phyloP scores from a whole-genome alignment of 441 rosid genomes.

The Gossypium armourianum region DNA sequence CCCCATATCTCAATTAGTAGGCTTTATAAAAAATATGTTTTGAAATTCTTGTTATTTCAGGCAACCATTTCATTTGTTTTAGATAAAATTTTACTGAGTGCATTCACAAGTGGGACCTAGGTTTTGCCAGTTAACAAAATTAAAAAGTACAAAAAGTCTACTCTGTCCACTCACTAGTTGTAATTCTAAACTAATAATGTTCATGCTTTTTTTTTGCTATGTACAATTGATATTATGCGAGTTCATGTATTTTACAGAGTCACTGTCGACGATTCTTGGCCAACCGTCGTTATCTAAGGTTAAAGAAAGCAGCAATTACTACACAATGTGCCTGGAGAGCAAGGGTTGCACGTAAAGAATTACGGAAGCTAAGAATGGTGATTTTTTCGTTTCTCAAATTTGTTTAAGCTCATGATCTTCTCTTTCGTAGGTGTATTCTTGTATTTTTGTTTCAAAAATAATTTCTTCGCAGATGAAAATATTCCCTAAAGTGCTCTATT shows the following conservation, averaged over 20 bases:
- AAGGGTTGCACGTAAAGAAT: conserved; percentile 57
- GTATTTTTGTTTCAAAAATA: background rate
- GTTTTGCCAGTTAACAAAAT: background rate
- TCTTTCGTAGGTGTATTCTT: background rate
- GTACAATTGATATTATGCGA: background rate
- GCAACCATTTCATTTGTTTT: background rate
- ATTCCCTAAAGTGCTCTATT: background rate
- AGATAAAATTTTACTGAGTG: background rate
- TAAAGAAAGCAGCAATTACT: conserved; percentile 52
- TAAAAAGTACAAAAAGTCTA: background rate
- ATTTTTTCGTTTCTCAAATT: conserved; percentile 15
- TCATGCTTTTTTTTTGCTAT: conserved; percentile 9
- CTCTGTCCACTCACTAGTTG: background rate
- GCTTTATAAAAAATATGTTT: background rate
- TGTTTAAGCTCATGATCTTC: background rate
- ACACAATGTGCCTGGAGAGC: conserved; percentile 75
- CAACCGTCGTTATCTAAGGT: conserved; percentile 30
- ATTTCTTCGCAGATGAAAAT: background rate
- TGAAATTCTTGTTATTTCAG: background rate
- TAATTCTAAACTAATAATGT: background rate
- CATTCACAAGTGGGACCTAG: background rate
- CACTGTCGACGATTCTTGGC: conserved; percentile 48
- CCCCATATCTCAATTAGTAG: background rate
- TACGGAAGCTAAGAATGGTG: conserved; percentile 68
- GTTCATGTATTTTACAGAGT: conserved; percentile 39